Base-by-base conservation (phyloP, 1,139 yeast genomes). In the Candida tropicalis region DNA sequence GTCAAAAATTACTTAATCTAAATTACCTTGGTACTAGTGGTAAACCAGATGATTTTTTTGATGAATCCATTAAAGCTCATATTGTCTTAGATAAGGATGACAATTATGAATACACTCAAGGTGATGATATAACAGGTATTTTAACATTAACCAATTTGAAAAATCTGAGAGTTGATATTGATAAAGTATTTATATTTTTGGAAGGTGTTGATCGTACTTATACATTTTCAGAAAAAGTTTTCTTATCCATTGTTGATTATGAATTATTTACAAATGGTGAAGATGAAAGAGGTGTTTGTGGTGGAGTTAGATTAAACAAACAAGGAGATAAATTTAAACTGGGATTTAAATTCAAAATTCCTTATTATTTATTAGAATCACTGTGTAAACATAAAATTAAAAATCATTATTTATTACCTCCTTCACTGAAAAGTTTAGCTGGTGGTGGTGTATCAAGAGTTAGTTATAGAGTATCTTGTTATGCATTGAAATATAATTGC, bases 171-270 rank as follows among this genome's bases (percentile, higher is more conserved):
- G 27, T 44, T 9, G 17, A 33, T 9, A 42, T 25, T 24, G 43
- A 48, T 13, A 40, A 34, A 32, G 29, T 47, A 6, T 47, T 44
- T 35, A 39, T 47, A 23, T 27, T 47, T 10, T 28, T 47, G 8
- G 46, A 45, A 18, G 50, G 50, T 8, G 18, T 42, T 10, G 18
- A n/a, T 11, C 28, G 35, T 20, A 34, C 38, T 17, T 35, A 28
- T 10, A 32, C 31, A 13, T 13, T 23, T n/a, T 8, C n/a, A 6
- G 42, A 36, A 17, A 33, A 31, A 13, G 12, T 28, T 4, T 44
- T 47, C 25, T 35, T 47, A 18, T 45, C 50, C 3, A 38, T 42
- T 34, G 37, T 47, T 29, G 50, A 47, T 31, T 45, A 42, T 20
- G 44, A 38, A 6, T 31, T 35, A 8, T 34, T 34, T 24, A 13